Evolutionary conservation across 2,329 filamentous ascomycete species (phyloP).

Genomic region (Penicillium psychrosexuale): DNA sequence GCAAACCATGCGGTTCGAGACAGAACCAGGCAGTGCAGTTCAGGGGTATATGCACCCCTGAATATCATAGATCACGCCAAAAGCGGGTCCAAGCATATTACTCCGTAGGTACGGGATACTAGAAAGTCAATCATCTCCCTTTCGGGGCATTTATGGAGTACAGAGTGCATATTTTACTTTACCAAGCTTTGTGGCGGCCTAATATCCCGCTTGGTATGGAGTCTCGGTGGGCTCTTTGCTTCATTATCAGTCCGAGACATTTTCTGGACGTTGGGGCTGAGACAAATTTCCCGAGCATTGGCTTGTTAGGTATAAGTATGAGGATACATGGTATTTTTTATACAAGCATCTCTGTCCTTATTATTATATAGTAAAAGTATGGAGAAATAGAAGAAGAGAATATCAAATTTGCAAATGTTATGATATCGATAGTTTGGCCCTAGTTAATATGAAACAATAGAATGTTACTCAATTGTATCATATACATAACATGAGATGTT

Average conservation of each 20-base stretch:
- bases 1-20: background rate
- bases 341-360: no score
- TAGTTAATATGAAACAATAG: background rate
- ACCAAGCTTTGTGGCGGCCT: conserved; percentile 2
- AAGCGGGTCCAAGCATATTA: background rate
- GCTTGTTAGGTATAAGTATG: no score
- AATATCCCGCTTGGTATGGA: background rate
- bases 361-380: no score
- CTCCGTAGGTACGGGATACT: no score
- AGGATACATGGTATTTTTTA: no score
- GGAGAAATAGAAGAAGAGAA: no score
- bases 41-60: background rate
- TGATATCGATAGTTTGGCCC: background rate
- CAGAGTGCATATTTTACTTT: background rate
- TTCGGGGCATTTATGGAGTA: background rate
- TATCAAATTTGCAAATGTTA: background rate
- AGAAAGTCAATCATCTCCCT: background rate
- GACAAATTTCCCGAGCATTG: background rate
- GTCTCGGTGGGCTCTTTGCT: background rate
- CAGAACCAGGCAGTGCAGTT: background rate
- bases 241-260: background rate
- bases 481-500: background rate
- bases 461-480: background rate
- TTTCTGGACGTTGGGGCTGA: background rate
- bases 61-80: conserved; percentile 3